Percentiles rank a stretch among this genome's conserved stretches.
These are phyloP conservation scores for Grigorovia humatica DNA, from an alignment of 805 yeast genomes.

Conservation along the genomic window DNA sequence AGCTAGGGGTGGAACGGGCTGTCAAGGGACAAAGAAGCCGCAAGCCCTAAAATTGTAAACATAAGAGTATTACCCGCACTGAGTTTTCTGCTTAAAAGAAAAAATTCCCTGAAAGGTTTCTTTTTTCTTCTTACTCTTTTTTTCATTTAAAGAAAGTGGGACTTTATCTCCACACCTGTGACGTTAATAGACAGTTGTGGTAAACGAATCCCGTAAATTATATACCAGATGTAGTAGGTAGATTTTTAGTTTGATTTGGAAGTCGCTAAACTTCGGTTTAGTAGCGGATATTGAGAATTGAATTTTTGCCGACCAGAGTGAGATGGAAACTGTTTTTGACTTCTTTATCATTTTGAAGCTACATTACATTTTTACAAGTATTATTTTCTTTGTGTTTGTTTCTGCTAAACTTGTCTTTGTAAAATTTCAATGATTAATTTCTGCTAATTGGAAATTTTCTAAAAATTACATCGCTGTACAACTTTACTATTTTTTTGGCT, in stretches of 20 bases:
- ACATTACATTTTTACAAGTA: conserved; percentile 13
- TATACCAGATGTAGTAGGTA: conserved; percentile 6
- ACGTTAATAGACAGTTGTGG: conserved; percentile 33
- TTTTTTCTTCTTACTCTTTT: neutral
- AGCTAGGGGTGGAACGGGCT: neutral
- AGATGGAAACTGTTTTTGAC: conserved; percentile 9
- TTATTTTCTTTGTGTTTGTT: neutral
- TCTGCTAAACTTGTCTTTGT: neutral
- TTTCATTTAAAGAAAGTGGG: conserved; percentile 21
- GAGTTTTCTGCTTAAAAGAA: neutral
- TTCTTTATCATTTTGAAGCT: conserved; percentile 26
- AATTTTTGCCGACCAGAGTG: conserved; percentile 21
- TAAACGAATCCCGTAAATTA: conserved; percentile 48
- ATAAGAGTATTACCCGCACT: neutral
- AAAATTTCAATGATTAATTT: no score
- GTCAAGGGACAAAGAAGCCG: neutral
- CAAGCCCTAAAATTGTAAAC: neutral
- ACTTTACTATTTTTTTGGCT: neutral
- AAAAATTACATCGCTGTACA: conserved; percentile 11
- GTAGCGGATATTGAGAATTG: conserved; percentile 6
- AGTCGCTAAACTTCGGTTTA: conserved; percentile 2
- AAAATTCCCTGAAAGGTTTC: neutral
- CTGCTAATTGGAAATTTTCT: no score
- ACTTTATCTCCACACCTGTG: conserved; percentile 39
- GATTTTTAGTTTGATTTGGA: neutral